phyloP scores from a whole-genome alignment of 371 early-diverging fungal genomes.

The Mycotypha africana region DNA sequence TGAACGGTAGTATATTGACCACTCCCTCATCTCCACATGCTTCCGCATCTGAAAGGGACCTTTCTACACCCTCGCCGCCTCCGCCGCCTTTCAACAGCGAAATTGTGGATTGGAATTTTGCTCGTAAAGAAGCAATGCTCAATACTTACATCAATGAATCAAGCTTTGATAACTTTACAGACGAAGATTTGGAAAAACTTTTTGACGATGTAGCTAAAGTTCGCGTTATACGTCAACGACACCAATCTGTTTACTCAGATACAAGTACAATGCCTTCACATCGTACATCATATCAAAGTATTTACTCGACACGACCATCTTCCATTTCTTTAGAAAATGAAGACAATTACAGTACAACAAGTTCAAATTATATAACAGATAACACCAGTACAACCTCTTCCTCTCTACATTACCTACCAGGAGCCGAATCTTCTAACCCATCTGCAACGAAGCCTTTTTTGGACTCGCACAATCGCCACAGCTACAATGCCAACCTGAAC shows the following conservation, averaged over 20 bases:
- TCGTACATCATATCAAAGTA: slow-evolving; percentile 16
- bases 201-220: slow-evolving; percentile 52
- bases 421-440: background rate
- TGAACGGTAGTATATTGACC: too few relatives aligned
- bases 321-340: slow-evolving; percentile 17
- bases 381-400: slow-evolving; percentile 10
- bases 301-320: slow-evolving; percentile 11
- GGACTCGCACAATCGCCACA: slow-evolving; percentile 32
- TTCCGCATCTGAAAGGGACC: slow-evolving; percentile 29
- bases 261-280: slow-evolving; percentile 17
- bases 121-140: slow-evolving; percentile 59
- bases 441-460: background rate
- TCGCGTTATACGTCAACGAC: slow-evolving; percentile 20
- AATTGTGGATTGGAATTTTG: slow-evolving; percentile 74
- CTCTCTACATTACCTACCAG: too few relatives aligned
- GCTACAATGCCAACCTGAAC: slow-evolving; percentile 45
- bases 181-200: slow-evolving; percentile 48
- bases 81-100: slow-evolving; percentile 29
- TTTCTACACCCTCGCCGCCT: slow-evolving; percentile 8
- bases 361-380: too few relatives aligned
- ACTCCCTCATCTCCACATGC: slow-evolving; percentile 54
- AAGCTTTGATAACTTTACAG: slow-evolving; percentile 36
- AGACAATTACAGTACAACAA: slow-evolving; percentile 10
- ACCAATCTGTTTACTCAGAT: slow-evolving; percentile 19
- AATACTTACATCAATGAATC: slow-evolving; percentile 39